Evolutionary conservation across 305 asterid species (phyloP), one percentile per base, ranked within the genome.

Genomic region (Fraxinus sp.): DNA sequence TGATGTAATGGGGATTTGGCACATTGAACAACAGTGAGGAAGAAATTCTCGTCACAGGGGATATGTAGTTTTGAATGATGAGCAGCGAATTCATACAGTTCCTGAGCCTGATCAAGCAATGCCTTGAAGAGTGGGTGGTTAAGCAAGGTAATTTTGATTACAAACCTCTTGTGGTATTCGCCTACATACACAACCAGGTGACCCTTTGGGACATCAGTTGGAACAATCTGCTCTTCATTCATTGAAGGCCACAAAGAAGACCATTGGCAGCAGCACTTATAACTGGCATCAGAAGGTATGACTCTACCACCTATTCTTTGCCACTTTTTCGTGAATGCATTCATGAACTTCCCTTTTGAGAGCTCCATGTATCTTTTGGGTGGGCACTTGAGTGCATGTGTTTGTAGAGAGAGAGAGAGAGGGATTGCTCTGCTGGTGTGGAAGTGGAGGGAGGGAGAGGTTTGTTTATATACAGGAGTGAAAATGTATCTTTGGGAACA

Each of bases 131-230:
- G 90, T 0, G 99, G 99, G 76, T 96, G 91, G 85, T 92, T 88
- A 81, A 96, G 90, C 55, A 91, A 82, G 79, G 84, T 82, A 36
- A 96, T 89, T 80, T 93, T 91, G 89, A 94, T 96, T 32, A 96
- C 98, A 57, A 87, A 93, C 83, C 98, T 90, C 84, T 91, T 94
- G 49, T 83, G 90, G 68, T 77, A 82, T 52, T 92, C 94, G 3
- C 99, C 99, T 3, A 96, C 98, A 28, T 94, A 96, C 57, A 94
- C 97, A 24, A 89, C 98, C 86, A 89, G 74, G 81, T 96, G 99
- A 30, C 99, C 99, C 90, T 89, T 96, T 0, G 99, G 98, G 35
- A 96, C 99, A 37, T 94, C 99, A 13, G 87, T 86, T 0, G 98
- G 98, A 52, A 95, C 93, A 52, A 82, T 83, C 78, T 85, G 84